Percentiles rank a stretch among this genome's conserved stretches.
phyloP scores from a whole-genome alignment of 371 early-diverging fungal genomes.

The Mortierella sp. region DNA sequence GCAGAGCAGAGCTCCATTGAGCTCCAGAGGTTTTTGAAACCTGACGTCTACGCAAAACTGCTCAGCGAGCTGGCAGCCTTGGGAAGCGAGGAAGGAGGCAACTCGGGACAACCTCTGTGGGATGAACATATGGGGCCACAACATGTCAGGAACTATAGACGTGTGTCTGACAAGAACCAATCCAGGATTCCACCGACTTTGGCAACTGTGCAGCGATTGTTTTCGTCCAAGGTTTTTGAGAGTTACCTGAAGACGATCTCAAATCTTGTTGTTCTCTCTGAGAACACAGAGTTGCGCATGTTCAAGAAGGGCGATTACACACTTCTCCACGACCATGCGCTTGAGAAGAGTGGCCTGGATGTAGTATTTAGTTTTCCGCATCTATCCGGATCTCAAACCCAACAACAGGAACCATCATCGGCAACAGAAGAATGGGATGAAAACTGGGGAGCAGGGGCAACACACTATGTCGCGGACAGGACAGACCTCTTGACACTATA shows the following conservation, averaged over 20 bases:
- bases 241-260: conserved; percentile 52
- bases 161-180: conserved; percentile 28
- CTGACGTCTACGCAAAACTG: conserved; percentile 53
- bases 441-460: conserved; percentile 61
- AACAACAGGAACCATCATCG: background rate
- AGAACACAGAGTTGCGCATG: conserved; percentile 57
- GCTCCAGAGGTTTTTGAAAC: conserved; percentile 58
- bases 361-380: conserved; percentile 57
- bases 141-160: conserved; percentile 54
- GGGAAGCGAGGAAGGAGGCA: conserved; percentile 21
- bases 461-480: conserved; percentile 66
- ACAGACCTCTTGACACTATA: conserved; percentile 60
- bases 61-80: conserved; percentile 31
- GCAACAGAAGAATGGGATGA: conserved; percentile 53
- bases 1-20: conserved; percentile 62
- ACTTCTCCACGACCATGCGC: conserved; percentile 63
- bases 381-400: conserved; percentile 1
- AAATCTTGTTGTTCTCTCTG: conserved; percentile 27
- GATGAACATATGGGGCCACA: conserved; percentile 55
- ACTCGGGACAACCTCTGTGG: conserved; percentile 15
- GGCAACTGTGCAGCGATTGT: conserved; percentile 36
- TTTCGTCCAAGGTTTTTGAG: conserved; percentile 57
- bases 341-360: conserved; percentile 67
- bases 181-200: conserved; percentile 22
- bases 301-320: conserved; percentile 68